Percentiles rank a stretch among this genome's conserved stretches.
phyloP scores from a whole-genome alignment of 2,329 filamentous ascomycete genomes.

The Beauveria australis region DNA sequence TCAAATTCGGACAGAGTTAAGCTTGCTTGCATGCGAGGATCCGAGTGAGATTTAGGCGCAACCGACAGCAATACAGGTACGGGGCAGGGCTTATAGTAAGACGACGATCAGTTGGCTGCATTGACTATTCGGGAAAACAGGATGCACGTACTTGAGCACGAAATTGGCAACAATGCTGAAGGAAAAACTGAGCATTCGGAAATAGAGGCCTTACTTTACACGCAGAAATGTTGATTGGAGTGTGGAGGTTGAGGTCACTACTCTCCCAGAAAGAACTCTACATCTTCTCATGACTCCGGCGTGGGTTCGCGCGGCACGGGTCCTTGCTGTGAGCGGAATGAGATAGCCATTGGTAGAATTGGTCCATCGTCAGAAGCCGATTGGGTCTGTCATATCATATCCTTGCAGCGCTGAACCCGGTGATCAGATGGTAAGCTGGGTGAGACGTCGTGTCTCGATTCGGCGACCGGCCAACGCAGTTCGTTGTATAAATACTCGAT shows the following conservation, averaged over 20 bases:
- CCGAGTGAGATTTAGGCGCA: conserved; percentile 5
- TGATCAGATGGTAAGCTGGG: background rate
- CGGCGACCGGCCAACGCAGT: background rate
- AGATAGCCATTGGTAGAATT: too few relatives aligned
- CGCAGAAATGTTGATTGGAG: too few relatives aligned
- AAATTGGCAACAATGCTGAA: too few relatives aligned
- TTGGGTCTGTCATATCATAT: background rate
- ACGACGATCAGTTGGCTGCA: conserved; percentile 4
- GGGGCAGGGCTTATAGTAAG: conserved; percentile 4
- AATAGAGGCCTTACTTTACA: background rate
- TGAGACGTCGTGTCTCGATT: background rate
- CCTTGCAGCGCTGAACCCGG: background rate
- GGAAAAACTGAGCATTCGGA: background rate
- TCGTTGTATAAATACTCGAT: background rate
- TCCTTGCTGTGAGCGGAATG: too few relatives aligned
- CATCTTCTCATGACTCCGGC: too few relatives aligned
- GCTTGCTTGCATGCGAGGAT: background rate
- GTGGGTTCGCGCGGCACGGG: too few relatives aligned
- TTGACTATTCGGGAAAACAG: conserved; percentile 3
- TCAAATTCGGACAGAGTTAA: background rate
- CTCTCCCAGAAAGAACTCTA: too few relatives aligned
- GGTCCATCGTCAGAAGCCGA: too few relatives aligned
- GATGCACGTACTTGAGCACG: background rate
- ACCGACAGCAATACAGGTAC: background rate
- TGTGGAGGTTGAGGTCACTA: too few relatives aligned